phyloP scores from a whole-genome alignment of 2,329 filamentous ascomycete species.

The Diplodia seriata region DNA sequence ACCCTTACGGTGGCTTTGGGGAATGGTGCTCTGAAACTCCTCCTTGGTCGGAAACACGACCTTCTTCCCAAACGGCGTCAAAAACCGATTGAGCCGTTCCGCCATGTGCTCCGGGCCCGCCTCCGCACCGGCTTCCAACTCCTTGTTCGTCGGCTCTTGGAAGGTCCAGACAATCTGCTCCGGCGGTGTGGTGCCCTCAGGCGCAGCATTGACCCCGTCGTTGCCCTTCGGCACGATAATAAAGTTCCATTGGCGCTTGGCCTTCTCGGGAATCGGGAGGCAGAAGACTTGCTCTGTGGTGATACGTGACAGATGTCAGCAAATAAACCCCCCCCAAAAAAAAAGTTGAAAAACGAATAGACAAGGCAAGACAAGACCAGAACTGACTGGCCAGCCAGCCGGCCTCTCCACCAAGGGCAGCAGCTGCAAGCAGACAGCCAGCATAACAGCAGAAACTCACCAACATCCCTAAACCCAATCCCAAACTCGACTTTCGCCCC shows the following conservation, averaged over 20 bases:
- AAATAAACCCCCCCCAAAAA: neutral
- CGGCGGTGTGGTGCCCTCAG: constrained; percentile 48
- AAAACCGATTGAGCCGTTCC: constrained; percentile 52
- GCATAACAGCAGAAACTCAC: constrained; percentile 39
- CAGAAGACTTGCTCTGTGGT: constrained; percentile 62
- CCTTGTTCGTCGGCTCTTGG: constrained; percentile 58
- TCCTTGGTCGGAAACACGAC: constrained; percentile 61
- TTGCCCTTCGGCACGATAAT: constrained; percentile 63
- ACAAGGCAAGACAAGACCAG: no score
- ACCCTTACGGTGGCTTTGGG: constrained; percentile 66
- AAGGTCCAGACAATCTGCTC: constrained; percentile 69
- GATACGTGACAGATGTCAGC: constrained; percentile 18
- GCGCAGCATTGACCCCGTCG: constrained; percentile 56
- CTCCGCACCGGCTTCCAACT: constrained; percentile 52
- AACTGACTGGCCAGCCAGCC: no score
- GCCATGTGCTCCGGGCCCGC: constrained; percentile 55
- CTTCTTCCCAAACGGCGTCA: constrained; percentile 54
- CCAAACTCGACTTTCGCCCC: constrained; percentile 62
- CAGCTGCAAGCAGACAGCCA: neutral
- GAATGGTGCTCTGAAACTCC: constrained; percentile 66
- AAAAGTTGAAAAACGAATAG: neutral
- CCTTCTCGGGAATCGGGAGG: constrained; percentile 69
- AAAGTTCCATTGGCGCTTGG: constrained; percentile 68
- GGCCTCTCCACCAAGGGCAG: no score
- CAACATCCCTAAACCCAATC: constrained; percentile 57